Base-by-base conservation (phyloP, 192 early-diverging fungal species). In the Coemansia guatemalensis region DNA sequence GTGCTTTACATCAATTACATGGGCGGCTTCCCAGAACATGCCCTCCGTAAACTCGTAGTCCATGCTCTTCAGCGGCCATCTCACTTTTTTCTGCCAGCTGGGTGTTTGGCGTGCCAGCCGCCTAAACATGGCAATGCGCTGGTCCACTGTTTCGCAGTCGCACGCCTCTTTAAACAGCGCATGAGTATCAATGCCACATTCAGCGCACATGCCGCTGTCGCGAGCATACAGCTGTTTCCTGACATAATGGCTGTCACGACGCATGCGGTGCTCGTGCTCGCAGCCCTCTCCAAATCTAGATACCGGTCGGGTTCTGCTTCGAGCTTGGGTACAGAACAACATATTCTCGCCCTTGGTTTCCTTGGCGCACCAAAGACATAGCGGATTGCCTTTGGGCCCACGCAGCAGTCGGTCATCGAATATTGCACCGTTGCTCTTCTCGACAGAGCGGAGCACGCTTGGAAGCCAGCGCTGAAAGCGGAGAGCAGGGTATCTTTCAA, bases 21-120 rank as follows among this genome's bases (percentile, higher is more conserved):
- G 78, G 0, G 78, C 78, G 2, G 78, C 78, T 50, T 81, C 78
- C 78, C 78, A 81, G 58, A 81, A 75, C 78, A 75, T 75, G 23
- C 78, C 78, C 29, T 59, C 30, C n/a, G 53, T 68, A 32, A 81
- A 81, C 17, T 50, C 54, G 41, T 59, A 62, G 0, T 69, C 65
- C 58, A 75, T 68, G 66, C 60, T 67, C 6, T 51, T 12, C 27
- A 75, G 61, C 62, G 69, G 69, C 52, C 61, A 51, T 21, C 56
- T 53, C 11, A 65, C 56, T 48, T 71, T 72, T 23, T 61, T 67
- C 11, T 32, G 53, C 78, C 78, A 81, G 24, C 67, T 69, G 12
- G 69, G 65, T n/a, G 47, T 60, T 51, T 49, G 50, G 11, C 32
- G 59, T 27, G 68, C 48, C 62, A 81, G 59, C 59, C n/a, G 44